Conservation (phyloP, 352 stramenopile genomes). For the Pythium dissimile region DNA sequence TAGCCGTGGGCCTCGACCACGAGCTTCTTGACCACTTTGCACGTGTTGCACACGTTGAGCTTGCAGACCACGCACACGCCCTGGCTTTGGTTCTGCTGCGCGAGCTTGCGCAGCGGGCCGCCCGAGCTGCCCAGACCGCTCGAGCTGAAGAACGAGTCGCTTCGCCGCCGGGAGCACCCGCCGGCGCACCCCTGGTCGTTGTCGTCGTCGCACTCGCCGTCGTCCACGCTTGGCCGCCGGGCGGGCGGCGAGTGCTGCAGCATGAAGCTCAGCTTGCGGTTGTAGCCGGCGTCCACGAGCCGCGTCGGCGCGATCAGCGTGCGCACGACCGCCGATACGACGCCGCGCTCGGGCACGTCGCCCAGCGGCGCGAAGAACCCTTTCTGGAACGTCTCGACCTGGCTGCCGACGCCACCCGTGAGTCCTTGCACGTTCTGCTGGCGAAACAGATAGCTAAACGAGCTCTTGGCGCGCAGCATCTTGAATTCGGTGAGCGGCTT, state of each 20-base stretch:
- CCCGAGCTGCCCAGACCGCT: not conserved
- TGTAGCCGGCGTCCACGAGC: constrained; percentile 11
- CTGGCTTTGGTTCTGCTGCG: constrained; percentile 1
- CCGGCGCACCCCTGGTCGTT: constrained; percentile 4
- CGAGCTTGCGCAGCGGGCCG: not conserved
- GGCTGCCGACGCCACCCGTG: not conserved
- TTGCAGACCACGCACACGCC: constrained; percentile 20
- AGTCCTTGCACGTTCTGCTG: not conserved
- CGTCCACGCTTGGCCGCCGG: not conserved
- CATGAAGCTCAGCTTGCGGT: constrained; percentile 16
- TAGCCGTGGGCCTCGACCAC: constrained; percentile 9
- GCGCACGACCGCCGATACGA: constrained; percentile 10
- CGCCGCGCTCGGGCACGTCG: constrained; percentile 12
- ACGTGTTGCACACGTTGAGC: constrained; percentile 11
- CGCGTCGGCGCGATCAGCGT: not conserved
- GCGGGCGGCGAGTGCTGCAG: constrained; percentile 10
- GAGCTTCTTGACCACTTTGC: constrained; percentile 21
- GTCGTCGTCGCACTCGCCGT: not conserved
- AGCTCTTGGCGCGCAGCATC: constrained; percentile 13
- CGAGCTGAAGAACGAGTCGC: constrained; percentile 14
- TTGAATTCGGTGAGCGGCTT: constrained; percentile 16
- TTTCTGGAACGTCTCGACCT: constrained; percentile 21
- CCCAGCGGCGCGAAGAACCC: constrained; percentile 18
- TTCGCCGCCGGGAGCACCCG: constrained; percentile 6
- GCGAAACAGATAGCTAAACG: constrained; percentile 18